Conservation (phyloP, 768 basidiomycete species). For the Coprinopsis cinerea region DNA sequence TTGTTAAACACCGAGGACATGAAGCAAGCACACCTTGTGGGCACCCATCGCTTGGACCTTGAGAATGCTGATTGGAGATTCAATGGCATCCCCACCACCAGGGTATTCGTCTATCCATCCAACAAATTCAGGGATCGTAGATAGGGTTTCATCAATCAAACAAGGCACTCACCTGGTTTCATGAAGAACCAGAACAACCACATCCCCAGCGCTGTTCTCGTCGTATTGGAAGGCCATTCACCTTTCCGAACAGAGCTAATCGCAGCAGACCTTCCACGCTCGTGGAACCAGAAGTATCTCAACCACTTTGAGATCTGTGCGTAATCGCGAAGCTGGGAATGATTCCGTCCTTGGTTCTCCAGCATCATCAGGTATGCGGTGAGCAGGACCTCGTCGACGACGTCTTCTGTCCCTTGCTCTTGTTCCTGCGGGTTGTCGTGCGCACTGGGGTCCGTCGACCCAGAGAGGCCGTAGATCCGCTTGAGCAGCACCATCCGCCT, state of each 20-base stretch:
- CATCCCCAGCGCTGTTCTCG: constrained; percentile 56
- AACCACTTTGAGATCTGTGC: constrained; percentile 61
- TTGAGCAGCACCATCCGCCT: constrained; percentile 55
- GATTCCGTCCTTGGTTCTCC: constrained; percentile 75
- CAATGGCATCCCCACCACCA: constrained; percentile 32
- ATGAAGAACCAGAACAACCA: constrained; percentile 79
- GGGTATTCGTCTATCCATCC: constrained; percentile 41
- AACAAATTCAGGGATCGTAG: constrained; percentile 5
- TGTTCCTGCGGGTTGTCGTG: not conserved
- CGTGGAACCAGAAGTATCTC: constrained; percentile 59
- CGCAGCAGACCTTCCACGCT: constrained; percentile 49
- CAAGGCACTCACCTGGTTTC: constrained; percentile 41
- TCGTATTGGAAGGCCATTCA: constrained; percentile 52
- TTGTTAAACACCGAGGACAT: constrained; percentile 5
- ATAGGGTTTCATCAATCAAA: not conserved
- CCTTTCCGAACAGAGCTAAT: constrained; percentile 34
- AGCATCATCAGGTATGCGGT: constrained; percentile 72
- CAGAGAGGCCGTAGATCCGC: constrained; percentile 43
- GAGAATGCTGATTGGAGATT: constrained; percentile 43
- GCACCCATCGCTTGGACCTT: constrained; percentile 65
- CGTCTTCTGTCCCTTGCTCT: not conserved
- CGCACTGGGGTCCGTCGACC: constrained; percentile 13
- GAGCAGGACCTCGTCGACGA: constrained; percentile 49
- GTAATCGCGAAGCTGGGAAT: constrained; percentile 62
- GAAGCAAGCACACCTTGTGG: constrained; percentile 35